Evolutionary conservation across 2,329 filamentous ascomycete genomes (phyloP), one percentile per base, ranked within the genome.

Genomic region (Zalaria obscura): DNA sequence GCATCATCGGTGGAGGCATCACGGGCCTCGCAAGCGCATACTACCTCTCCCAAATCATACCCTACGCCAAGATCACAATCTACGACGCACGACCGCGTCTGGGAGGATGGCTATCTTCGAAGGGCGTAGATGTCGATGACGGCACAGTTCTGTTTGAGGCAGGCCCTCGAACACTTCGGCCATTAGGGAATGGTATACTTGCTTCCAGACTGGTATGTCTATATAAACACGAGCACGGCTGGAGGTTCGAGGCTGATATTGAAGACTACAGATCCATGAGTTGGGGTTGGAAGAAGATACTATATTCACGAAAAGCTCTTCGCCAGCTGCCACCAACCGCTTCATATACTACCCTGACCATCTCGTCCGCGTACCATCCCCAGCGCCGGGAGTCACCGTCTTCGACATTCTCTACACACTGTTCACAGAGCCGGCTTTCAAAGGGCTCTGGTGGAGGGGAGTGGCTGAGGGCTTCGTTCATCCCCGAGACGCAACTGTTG

Each of bases 311-410:
- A 60, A 60, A 4, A 72, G 63, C 35, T 57, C 56, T 27, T 68
- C 72, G 4, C 63, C 71, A 40, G 68, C 70, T 40, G 67, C 76
- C 6, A 60, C 58, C 41, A 80, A 80, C 55, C 81, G 87, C 47
- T 95, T 80, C 60, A 68, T 96, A 45, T 95, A 91, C 70, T 93
- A 93, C 54, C 84, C 84, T 2, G 83, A 94, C 57, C 83, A 79
- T 53, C 72, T 91, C 27, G 80, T 86, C 40, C 68, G 69, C 25
- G 61, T 83, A 53, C 77, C 78, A 5, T 62, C 62, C 5, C 66
- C 57, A 4, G 50, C 54, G 3, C 27, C 61, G 0, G 50, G 60
- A 11, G 53, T 56, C 36, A 44, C 52, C 36, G 10, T 70, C 0
- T 45, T 55, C 4, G 48, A 57, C 5, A 52, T 52, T 41, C 5